phyloP scores from a whole-genome alignment of 805 yeast species.

The Starmerella stigmatis region DNA sequence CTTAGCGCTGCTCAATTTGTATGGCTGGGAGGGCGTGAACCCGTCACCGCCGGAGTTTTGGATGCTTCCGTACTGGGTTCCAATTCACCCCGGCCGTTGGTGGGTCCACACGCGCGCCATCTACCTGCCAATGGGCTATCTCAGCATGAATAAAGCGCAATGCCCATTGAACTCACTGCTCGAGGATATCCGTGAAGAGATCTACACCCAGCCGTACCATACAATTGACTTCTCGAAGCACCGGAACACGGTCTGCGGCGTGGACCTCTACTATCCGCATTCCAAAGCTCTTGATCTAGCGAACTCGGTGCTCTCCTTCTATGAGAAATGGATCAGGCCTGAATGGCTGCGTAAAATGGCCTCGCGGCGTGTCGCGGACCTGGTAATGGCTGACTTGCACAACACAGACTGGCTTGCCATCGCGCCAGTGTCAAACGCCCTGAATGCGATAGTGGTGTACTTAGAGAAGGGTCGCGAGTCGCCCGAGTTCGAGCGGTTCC shows the following conservation, averaged over 20 bases:
- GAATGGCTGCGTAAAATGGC: conserved; percentile 50
- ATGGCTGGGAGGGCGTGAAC: conserved; percentile 93
- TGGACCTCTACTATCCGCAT: conserved; percentile 92
- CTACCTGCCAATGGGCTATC: conserved; percentile 75
- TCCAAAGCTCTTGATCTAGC: conserved; percentile 51
- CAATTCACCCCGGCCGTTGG: conserved; percentile 93
- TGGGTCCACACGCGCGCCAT: conserved; percentile 98
- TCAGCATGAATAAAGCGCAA: conserved; percentile 46
- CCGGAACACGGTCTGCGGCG: conserved; percentile 79
- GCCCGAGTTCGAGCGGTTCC: conserved; percentile 43
- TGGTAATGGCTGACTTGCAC: conserved; percentile 59
- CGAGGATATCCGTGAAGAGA: conserved; percentile 58
- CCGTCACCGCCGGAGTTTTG: conserved; percentile 97
- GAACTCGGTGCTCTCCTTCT: conserved; percentile 49
- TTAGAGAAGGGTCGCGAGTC: conserved; percentile 64
- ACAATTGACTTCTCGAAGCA: conserved; percentile 56
- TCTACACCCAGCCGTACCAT: conserved; percentile 58
- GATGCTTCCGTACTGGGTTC: conserved; percentile 68
- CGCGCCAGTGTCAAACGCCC: conserved; percentile 88
- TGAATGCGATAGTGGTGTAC: conserved; percentile 63
- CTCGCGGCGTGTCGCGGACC: conserved; percentile 45
- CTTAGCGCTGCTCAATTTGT: conserved; percentile 68
- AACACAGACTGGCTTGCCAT: conserved; percentile 77
- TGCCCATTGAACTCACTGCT: conserved; percentile 59
- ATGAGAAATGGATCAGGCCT: conserved; percentile 69